Evolutionary conservation across 352 stramenopile species (phyloP), one percentile per base, ranked within the genome.

Genomic region (Phytophthora pinifolia): DNA sequence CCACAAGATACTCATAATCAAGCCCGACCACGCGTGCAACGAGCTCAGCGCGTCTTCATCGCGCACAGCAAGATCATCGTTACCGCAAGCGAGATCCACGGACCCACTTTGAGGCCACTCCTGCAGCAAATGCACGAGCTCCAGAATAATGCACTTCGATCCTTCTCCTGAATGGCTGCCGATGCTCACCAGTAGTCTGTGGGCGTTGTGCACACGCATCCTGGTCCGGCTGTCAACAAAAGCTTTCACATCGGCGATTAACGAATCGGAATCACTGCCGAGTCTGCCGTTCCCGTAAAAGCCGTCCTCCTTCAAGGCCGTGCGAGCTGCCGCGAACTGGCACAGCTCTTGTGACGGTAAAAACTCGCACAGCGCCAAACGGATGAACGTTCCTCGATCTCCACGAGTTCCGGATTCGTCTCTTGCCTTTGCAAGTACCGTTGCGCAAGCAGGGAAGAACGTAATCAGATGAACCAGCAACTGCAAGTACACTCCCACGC

Each of bases 1-100:
- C 86, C 86, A 96, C 44, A 94, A 67, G 34, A 96, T 88, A 47
- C 82, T 92, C 83, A 94, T 92, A 30, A 93, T 88, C 30, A 96
- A 59, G 10, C 81, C 82, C 4, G 76, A 79, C 86, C 86, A 96
- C 3, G 83, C 86, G 46, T 96, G 83, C 30, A 96, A 54, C n/a
- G 66, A 76, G 54, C 79, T 93, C 30, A 96, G 31, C 9, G 84
- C 76, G n/a, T 46, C 44, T 47, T 92, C 81, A 42, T 94, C 82
- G 10, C 66, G 59, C n/a, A 94, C 74, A 36, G 46, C 73, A 7
- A 83, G 54, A 53, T 76, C 67, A 14, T 32, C 53, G 15, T 48
- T 43, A 9, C 54, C 35, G 22, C 13, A 63, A 18, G 35, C 30
- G 36, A 44, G 18, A 20, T 50, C 12, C 13, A 31, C 31, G n/a